These are phyloP conservation scores for Saprolegnia parasitica DNA, from an alignment of 352 stramenopile genomes.

Conservation along the genomic window DNA sequence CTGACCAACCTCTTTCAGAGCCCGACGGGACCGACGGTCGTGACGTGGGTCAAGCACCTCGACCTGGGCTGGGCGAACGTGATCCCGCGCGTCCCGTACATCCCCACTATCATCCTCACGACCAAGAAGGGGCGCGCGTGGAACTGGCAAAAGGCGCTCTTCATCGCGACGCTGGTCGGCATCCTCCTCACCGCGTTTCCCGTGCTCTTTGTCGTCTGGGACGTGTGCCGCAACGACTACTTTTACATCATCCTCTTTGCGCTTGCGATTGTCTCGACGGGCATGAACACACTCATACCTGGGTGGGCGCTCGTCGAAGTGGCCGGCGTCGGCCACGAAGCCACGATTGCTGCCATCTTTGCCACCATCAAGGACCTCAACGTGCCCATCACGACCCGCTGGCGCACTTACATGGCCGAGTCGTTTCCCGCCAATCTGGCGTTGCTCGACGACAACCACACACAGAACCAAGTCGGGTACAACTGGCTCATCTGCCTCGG, in stretches of 20 bases:
- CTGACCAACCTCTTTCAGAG: not conserved
- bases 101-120: not conserved
- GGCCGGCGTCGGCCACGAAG: not conserved
- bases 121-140: too few species aligned
- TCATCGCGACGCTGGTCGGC: not conserved
- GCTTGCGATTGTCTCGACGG: not conserved
- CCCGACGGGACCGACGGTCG: not conserved
- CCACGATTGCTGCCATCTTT: not conserved
- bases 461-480: not conserved
- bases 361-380: not conserved
- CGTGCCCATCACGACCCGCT: not conserved
- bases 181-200: not conserved
- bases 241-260: slow-evolving; percentile 11
- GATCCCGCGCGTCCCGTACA: slow-evolving; percentile 1
- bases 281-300: not conserved
- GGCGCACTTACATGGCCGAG: not conserved
- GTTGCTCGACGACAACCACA: not conserved
- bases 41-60: slow-evolving; percentile 12
- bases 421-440: not conserved
- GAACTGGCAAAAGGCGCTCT: not conserved
- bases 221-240: slow-evolving; percentile 9
- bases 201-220: slow-evolving; percentile 17
- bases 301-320: slow-evolving; percentile 3
- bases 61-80: slow-evolving; percentile 7
- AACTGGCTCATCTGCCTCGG: not conserved